These are phyloP conservation scores for Imleria badia DNA, from an alignment of 768 basidiomycete species.

Conservation along the genomic window DNA sequence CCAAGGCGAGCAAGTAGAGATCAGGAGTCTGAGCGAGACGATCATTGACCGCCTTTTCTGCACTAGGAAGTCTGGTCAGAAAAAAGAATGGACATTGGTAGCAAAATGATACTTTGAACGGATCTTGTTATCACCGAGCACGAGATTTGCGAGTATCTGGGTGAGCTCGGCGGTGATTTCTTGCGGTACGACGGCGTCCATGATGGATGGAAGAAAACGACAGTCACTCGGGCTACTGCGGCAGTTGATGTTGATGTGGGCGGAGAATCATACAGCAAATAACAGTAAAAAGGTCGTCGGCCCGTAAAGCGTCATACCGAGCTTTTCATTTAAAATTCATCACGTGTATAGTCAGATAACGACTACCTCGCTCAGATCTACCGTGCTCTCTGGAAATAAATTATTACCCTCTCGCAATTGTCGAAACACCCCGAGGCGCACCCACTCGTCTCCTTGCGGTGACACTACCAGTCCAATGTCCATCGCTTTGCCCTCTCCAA, in stretches of 20 bases:
- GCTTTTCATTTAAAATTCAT: too few species aligned
- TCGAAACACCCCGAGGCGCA: too few species aligned
- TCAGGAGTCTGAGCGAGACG: constrained; percentile 76
- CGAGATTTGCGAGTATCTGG: constrained; percentile 82
- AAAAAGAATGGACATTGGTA: not conserved
- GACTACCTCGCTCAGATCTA: not conserved
- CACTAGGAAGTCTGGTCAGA: constrained; percentile 40
- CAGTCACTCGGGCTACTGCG: too few species aligned
- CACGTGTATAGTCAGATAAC: too few species aligned
- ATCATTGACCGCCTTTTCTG: constrained; percentile 81
- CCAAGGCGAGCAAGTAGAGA: constrained; percentile 73
- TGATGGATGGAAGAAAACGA: too few species aligned
- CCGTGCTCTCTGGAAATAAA: not conserved
- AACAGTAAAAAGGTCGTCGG: too few species aligned
- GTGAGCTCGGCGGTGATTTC: constrained; percentile 77
- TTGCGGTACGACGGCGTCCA: constrained; percentile 43
- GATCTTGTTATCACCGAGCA: constrained; percentile 81
- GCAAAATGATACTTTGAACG: constrained; percentile 53
- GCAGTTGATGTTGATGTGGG: too few species aligned
- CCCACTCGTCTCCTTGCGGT: not conserved
- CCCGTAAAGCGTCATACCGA: too few species aligned
- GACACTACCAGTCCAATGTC: too few species aligned
- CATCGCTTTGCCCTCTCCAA: too few species aligned
- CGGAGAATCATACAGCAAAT: too few species aligned
- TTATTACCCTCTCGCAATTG: not conserved